These are phyloP conservation scores for Talaromyces pinophilus DNA, from an alignment of 2,329 filamentous ascomycete genomes.

Conservation along the genomic window DNA sequence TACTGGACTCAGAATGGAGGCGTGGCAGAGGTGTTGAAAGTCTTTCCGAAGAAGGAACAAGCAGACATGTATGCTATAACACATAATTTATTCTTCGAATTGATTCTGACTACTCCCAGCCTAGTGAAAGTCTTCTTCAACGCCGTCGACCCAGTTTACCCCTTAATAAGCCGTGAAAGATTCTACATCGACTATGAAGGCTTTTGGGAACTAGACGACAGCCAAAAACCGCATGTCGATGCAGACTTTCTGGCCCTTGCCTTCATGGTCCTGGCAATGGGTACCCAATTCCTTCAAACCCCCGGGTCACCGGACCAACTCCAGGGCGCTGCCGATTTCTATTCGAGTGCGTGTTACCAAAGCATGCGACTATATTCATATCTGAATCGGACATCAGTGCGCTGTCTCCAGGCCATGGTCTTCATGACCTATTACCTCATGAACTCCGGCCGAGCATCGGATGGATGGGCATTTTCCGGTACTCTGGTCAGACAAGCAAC, in stretches of 20 bases:
- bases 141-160: conserved; percentile 23
- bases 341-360: conserved; percentile 24
- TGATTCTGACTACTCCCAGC: conserved; percentile 5
- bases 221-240: conserved; percentile 15
- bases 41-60: conserved; percentile 21
- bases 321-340: conserved; percentile 21
- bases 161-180: conserved; percentile 19
- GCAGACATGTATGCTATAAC: conserved; percentile 22
- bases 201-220: conserved; percentile 22
- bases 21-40: conserved; percentile 20
- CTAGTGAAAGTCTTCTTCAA: conserved; percentile 23
- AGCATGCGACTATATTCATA: conserved; percentile 24
- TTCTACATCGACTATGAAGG: conserved; percentile 22
- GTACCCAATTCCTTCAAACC: conserved; percentile 21
- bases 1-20: conserved; percentile 24
- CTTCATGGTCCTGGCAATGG: conserved; percentile 24
- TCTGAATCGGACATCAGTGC: conserved; percentile 21
- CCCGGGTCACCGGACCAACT: conserved; percentile 1
- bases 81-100: neutral
- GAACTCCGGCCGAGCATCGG: conserved; percentile 23
- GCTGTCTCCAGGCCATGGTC: conserved; percentile 24
- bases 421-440: conserved; percentile 23
- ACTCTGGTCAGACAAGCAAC: conserved; percentile 22
- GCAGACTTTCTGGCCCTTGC: conserved; percentile 23
- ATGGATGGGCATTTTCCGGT: conserved; percentile 24